Evolutionary conservation across 2,329 filamentous ascomycete genomes (phyloP), one percentile per base, ranked within the genome.

Genomic region (Incumbomyces delicatus): DNA sequence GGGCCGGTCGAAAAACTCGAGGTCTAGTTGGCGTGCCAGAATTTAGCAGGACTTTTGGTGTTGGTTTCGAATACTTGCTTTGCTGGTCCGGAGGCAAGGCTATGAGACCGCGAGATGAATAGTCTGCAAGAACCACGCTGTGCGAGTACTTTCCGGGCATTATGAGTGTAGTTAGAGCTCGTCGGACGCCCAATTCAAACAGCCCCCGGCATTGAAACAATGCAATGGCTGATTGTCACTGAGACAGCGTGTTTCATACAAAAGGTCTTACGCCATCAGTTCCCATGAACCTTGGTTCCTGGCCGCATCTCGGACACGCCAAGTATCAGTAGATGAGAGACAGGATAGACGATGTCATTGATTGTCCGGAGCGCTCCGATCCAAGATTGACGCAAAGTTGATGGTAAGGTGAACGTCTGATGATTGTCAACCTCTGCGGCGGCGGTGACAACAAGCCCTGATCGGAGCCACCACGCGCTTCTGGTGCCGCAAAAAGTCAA

Each of bases 121-220:
- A 54, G 36, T 42, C 46, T 17, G 53, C 53, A 30, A 57, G 49
- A 6, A 56, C 55, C 8, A 56, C 51, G 22, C 46, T 51, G 44
- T 57, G 53, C 12, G 55, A 57, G 41, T 57, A 57, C 34, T 54
- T 57, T 18, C 52, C 44, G 12, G 55, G 53, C 49, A 55, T 55
- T 53, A 44, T 44, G 53, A 44, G 36, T n/a, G 20, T 27, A 27
- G 22, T 38, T 18, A 5, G 8, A 18, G 11, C 11, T 27, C 22
- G 22, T 27, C 22, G 8, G 22, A 27, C 22, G 22, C 22, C 5
- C 22, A 27, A 27, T 8, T 8, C 8, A 8, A 27, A 8, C 22
- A 10, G 35, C 7, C 11, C 22, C 14, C 22, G 35, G 18, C 4
- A 18, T 12, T 38, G 17, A 12, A 17, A 38, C 11, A 27, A 8